A percentile compares a stretch with the other conserved stretches of the same genome.
Conservation (phyloP, 306 rosid genomes). For the Rosa persica region DNA sequence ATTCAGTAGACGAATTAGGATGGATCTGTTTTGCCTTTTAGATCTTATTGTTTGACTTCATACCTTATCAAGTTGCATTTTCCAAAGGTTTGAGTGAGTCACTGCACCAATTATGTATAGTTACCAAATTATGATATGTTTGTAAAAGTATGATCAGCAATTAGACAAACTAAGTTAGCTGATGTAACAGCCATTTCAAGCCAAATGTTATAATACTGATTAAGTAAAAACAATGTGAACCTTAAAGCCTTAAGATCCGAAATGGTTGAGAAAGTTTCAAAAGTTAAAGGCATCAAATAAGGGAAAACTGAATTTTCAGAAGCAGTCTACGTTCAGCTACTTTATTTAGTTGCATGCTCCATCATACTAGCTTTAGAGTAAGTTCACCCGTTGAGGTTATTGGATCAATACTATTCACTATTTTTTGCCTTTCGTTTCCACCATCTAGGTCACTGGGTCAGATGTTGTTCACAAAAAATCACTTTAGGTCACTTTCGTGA, state of each 20-base stretch:
- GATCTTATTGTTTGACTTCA: slow-evolving; percentile 7
- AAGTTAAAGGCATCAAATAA: background rate
- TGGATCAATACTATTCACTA: too few relatives aligned
- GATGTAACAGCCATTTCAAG: slow-evolving; percentile 9
- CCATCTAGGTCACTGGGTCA: too few relatives aligned
- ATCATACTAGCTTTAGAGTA: background rate
- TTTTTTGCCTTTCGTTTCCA: too few relatives aligned
- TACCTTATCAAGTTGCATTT: background rate
- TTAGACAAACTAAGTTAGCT: background rate
- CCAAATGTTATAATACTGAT: background rate
- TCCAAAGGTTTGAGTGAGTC: background rate
- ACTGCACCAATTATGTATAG: background rate
- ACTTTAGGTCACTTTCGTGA: too few relatives aligned
- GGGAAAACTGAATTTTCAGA: background rate
- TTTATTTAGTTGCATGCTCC: background rate
- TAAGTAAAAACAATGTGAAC: background rate
- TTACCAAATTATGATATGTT: background rate
- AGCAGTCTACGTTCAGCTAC: background rate
- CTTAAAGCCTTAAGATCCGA: slow-evolving; percentile 17
- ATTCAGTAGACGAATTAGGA: background rate
- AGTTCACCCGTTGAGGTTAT: too few relatives aligned
- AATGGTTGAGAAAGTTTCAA: slow-evolving; percentile 12
- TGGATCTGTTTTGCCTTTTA: background rate
- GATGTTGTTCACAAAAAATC: too few relatives aligned
- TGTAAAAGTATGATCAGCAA: background rate